These are phyloP conservation scores for Sporothrix pallida DNA, from an alignment of 2,329 filamentous ascomycete genomes.

Conservation along the genomic window DNA sequence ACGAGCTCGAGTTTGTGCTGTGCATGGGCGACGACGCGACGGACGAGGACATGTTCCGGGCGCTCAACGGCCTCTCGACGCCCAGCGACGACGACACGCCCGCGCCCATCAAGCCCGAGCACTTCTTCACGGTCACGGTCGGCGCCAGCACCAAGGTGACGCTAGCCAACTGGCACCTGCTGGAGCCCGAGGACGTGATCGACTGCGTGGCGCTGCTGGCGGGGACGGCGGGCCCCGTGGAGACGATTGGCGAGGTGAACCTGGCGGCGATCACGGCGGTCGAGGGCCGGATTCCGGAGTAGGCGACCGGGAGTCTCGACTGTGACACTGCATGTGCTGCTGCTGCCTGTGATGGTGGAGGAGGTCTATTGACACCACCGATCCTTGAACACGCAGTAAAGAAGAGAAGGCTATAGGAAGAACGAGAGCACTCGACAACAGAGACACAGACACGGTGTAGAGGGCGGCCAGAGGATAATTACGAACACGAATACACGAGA, in stretches of 20 bases:
- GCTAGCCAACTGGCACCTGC: conserved; percentile 84
- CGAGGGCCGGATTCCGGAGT: conserved; percentile 57
- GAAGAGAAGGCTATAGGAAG: not conserved
- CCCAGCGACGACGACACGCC: conserved; percentile 46
- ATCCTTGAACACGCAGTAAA: not conserved
- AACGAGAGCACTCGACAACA: not conserved
- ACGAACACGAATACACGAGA: conserved; percentile 30
- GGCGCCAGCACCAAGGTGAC: conserved; percentile 92
- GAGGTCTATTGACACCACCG: not conserved
- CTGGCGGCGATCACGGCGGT: conserved; percentile 60
- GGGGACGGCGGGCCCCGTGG: conserved; percentile 47
- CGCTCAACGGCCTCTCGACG: conserved; percentile 65
- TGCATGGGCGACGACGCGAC: conserved; percentile 96
- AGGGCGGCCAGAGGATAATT: not conserved
- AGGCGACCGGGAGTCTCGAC: not conserved
- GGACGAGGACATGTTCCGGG: conserved; percentile 95
- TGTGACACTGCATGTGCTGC: not conserved
- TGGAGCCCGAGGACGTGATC: conserved; percentile 88
- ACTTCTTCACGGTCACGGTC: conserved; percentile 89
- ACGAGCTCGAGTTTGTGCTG: conserved; percentile 80
- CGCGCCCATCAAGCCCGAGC: conserved; percentile 62
- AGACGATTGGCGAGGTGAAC: conserved; percentile 59
- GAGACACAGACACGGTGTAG: not conserved
- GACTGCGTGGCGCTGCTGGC: conserved; percentile 65
- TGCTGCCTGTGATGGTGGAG: not conserved